Percentiles rank a stretch among this genome's conserved stretches.
phyloP scores from a whole-genome alignment of 23 red algal genomes.

The Gracilaria caudata region DNA sequence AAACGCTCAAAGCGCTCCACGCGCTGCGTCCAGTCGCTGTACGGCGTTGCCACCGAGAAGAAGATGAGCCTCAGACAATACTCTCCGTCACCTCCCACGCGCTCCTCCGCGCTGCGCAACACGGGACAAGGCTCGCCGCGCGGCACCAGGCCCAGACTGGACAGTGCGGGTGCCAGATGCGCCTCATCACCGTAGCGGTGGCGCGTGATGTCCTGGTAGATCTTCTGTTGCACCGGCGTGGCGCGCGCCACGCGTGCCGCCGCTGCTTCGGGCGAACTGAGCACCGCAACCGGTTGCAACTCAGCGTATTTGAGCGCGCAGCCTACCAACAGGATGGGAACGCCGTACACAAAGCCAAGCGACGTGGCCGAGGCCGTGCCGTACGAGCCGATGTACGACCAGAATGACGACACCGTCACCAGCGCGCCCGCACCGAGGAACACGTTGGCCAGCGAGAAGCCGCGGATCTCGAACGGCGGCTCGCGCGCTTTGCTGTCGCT shows the following conservation, averaged over 20 bases:
- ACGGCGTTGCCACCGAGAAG: constrained; percentile 72
- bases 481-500: not conserved
- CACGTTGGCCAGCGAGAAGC: constrained; percentile 92
- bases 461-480: constrained; percentile 90
- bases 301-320: constrained; percentile 98
- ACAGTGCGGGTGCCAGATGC: constrained; percentile 76
- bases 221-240: constrained; percentile 88
- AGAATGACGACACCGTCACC: constrained; percentile 85
- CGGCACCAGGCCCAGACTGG: constrained; percentile 81
- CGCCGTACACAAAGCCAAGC: constrained; percentile 95
- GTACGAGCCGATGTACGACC: constrained; percentile 79
- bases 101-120: constrained; percentile 69
- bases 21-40: constrained; percentile 54
- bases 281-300: constrained; percentile 77
- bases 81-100: constrained; percentile 42
- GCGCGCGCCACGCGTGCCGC: constrained; percentile 56
- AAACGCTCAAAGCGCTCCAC: constrained; percentile 81
- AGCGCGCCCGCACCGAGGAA: constrained; percentile 52
- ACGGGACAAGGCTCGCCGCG: constrained; percentile 77
- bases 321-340: constrained; percentile 90
- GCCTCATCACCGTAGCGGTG: constrained; percentile 97
- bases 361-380: constrained; percentile 91
- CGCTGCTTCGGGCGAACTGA: constrained; percentile 18
- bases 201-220: constrained; percentile 91
- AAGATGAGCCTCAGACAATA: constrained; percentile 82